A percentile compares a stretch with the other conserved stretches of the same genome.
Conservation (phyloP, 306 rosid species). For the Cucumis sativus region DNA sequence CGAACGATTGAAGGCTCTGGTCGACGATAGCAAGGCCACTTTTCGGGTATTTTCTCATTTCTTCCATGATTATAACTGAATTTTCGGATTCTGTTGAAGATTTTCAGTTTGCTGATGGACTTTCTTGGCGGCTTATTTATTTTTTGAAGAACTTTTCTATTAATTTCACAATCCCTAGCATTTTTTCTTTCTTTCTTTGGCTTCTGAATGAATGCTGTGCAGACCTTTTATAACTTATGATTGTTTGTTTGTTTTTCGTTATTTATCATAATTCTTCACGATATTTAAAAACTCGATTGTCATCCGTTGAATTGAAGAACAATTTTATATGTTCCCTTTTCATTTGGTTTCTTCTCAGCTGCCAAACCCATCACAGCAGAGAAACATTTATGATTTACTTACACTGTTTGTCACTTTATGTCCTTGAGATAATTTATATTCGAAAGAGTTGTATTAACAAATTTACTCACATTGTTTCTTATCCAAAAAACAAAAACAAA, state of each 20-base stretch:
- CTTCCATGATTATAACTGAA: not conserved
- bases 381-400: not conserved
- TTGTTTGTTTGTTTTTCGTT: not conserved
- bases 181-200: not conserved
- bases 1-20: constrained; percentile 58
- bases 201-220: not conserved
- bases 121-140: not conserved
- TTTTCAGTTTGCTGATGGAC: not conserved
- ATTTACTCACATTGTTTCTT: not conserved
- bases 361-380: not conserved
- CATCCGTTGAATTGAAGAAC: not conserved
- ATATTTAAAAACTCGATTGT: not conserved
- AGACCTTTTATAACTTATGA: not conserved
- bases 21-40: constrained; percentile 63
- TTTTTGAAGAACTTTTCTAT: not conserved
- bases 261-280: not conserved
- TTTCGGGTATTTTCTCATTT: constrained; percentile 48
- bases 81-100: not conserved
- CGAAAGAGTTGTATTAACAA: not conserved
- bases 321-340: not conserved
- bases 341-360: constrained; percentile 4
- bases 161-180: not conserved
- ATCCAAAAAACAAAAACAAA: not conserved
- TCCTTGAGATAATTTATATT: not conserved
- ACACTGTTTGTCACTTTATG: not conserved